A percentile compares a stretch with the other conserved stretches of the same genome.
Evolutionary conservation across 495 filamentous ascomycete species (phyloP).

Genomic region (Letharia lupina): DNA sequence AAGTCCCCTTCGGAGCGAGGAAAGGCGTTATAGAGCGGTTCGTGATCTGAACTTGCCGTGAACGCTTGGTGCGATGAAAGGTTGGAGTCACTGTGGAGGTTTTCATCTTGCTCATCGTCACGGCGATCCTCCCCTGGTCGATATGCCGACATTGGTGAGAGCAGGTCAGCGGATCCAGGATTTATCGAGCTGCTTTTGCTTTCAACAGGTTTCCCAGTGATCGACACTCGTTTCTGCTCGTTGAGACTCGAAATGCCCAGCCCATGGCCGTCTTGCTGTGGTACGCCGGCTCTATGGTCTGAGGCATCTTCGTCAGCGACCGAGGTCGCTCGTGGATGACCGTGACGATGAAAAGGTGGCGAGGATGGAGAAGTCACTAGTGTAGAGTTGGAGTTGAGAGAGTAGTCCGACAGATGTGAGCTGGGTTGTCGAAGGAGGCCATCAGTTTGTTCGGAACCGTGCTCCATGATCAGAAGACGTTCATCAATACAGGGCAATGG

Average conservation of each 20-base stretch:
- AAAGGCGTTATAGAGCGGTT: constrained; percentile 2
- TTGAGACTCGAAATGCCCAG: constrained; percentile 15
- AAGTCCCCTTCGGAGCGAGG: not conserved
- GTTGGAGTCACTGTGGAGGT: not conserved
- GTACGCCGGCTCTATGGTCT: constrained; percentile 3
- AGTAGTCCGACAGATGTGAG: constrained; percentile 16
- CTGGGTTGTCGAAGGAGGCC: constrained; percentile 1
- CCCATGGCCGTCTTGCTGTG: constrained; percentile 10
- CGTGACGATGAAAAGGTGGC: constrained; percentile 8
- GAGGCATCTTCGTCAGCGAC: constrained; percentile 15
- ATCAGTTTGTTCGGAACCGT: not conserved
- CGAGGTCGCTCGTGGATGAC: constrained; percentile 11
- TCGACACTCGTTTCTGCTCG: not conserved
- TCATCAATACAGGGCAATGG: not conserved
- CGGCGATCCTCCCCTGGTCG: not conserved
- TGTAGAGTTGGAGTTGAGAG: constrained; percentile 19
- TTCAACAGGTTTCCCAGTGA: constrained; percentile 5
- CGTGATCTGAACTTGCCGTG: constrained; percentile 14
- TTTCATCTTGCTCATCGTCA: constrained; percentile 9
- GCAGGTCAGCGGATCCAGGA: not conserved
- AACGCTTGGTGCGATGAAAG: constrained; percentile 9
- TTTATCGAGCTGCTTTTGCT: not conserved
- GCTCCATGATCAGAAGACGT: not conserved
- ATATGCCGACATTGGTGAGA: constrained; percentile 13
- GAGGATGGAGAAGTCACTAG: constrained; percentile 18